phyloP scores from a whole-genome alignment of 1,284 basidiomycete genomes.

The Coniophora puteana region DNA sequence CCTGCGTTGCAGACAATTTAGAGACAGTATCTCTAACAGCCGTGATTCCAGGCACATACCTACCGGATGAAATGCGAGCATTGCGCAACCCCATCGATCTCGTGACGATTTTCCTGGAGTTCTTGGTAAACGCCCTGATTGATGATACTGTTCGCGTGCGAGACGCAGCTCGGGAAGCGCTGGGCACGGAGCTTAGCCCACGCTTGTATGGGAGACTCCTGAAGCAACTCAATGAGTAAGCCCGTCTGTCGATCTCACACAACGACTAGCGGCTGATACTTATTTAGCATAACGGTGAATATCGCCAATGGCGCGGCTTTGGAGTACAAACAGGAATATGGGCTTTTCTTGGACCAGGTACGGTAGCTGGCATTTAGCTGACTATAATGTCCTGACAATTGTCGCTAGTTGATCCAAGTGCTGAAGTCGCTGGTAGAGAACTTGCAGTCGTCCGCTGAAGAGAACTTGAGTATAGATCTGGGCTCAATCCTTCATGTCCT shows the following conservation, averaged over 20 bases:
- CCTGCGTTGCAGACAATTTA: slow-evolving; percentile 54
- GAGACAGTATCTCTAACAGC: slow-evolving; percentile 46
- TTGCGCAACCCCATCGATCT: slow-evolving; percentile 53
- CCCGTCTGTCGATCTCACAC: slow-evolving; percentile 5
- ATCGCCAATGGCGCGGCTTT: slow-evolving; percentile 41
- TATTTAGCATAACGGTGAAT: slow-evolving; percentile 42
- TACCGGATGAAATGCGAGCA: slow-evolving; percentile 71
- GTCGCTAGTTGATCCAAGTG: slow-evolving; percentile 61
- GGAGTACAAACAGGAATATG: slow-evolving; percentile 49
- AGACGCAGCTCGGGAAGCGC: slow-evolving; percentile 75
- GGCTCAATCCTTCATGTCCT: slow-evolving; percentile 62
- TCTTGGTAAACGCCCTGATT: slow-evolving; percentile 69
- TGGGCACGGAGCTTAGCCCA: slow-evolving; percentile 76
- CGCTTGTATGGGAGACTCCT: slow-evolving; percentile 65
- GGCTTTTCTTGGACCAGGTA: slow-evolving; percentile 76
- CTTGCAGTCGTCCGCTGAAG: slow-evolving; percentile 53
- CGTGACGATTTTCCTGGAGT: slow-evolving; percentile 62
- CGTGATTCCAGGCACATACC: slow-evolving; percentile 53
- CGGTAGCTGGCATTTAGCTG: slow-evolving; percentile 11
- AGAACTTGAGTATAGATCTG: slow-evolving; percentile 68
- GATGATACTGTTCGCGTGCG: slow-evolving; percentile 62
- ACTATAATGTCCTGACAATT: slow-evolving; percentile 4
- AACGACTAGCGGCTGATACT: slow-evolving; percentile 1
- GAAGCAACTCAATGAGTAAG: slow-evolving; percentile 72
- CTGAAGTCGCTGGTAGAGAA: slow-evolving; percentile 78